These are phyloP conservation scores for Hyaloscypha hepaticicola DNA, from an alignment of 495 filamentous ascomycete genomes.

Conservation along the genomic window DNA sequence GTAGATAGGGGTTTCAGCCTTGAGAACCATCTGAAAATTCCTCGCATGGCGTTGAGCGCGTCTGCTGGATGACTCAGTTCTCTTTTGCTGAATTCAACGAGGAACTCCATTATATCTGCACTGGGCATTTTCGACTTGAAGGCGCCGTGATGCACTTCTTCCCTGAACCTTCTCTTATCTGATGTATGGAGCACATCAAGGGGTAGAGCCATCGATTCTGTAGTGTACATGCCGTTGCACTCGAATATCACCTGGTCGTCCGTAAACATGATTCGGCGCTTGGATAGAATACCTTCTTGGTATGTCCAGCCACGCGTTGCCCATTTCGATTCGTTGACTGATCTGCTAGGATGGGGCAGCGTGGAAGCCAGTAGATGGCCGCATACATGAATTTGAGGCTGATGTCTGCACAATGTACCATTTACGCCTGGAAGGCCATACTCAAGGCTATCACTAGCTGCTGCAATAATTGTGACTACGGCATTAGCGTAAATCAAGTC, in stretches of 20 bases:
- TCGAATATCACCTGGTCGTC: conserved; percentile 1
- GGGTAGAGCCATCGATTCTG: background rate
- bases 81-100: conserved; percentile 1
- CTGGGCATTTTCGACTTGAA: background rate
- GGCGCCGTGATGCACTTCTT: background rate
- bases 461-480: conserved; percentile 35
- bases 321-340: conserved; percentile 32
- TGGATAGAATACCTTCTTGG: conserved; percentile 11
- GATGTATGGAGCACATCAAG: background rate
- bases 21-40: conserved; percentile 4
- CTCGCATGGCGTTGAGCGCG: conserved; percentile 11
- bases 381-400: conserved; percentile 14
- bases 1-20: background rate
- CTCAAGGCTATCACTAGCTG: conserved; percentile 29
- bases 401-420: conserved; percentile 3
- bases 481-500: conserved; percentile 33
- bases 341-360: background rate
- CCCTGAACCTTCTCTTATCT: background rate
- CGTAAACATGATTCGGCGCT: background rate
- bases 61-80: conserved; percentile 8
- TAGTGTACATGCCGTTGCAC: background rate
- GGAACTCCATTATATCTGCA: background rate
- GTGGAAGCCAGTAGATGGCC: background rate
- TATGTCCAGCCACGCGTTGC: conserved; percentile 41
- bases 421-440: conserved; percentile 37